These are phyloP conservation scores for Mucor plumbeus DNA, from an alignment of 371 early-diverging fungal genomes.

Conservation along the genomic window DNA sequence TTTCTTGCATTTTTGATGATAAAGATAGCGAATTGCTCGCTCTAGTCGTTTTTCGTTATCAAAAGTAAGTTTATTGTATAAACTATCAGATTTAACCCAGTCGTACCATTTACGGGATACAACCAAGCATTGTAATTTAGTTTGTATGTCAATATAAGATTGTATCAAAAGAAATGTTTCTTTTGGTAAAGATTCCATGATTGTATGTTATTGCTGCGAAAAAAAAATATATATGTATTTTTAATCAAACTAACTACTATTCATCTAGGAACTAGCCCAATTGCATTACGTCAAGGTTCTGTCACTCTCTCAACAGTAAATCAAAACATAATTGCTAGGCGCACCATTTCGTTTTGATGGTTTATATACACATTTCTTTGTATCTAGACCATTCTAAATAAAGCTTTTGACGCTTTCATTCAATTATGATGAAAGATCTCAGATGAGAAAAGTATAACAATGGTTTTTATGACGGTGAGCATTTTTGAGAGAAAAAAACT, in stretches of 20 bases:
- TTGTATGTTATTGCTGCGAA: neutral
- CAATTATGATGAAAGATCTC: too few relatives aligned
- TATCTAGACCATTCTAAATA: too few relatives aligned
- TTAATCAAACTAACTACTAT: neutral
- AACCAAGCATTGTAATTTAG: neutral
- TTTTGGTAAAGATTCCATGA: neutral
- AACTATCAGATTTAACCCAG: slow-evolving; percentile 3
- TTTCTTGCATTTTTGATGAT: neutral
- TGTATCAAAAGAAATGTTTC: slow-evolving; percentile 4
- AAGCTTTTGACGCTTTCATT: too few relatives aligned
- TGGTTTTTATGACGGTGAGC: too few relatives aligned
- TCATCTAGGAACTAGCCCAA: neutral
- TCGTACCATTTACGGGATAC: neutral
- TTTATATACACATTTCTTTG: too few relatives aligned
- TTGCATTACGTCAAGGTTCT: neutral
- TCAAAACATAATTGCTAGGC: too few relatives aligned
- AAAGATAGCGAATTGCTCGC: neutral
- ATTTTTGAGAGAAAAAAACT: too few relatives aligned
- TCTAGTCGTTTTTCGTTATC: neutral
- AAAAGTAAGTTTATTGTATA: slow-evolving; percentile 1
- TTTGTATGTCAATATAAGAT: neutral
- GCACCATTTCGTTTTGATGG: too few relatives aligned
- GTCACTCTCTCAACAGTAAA: neutral
- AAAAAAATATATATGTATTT: neutral
- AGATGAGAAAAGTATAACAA: too few relatives aligned